Percentiles rank a stretch among this genome's conserved stretches.
Conservation (phyloP, 441 rosid genomes). For the Adansonia madagascariensis region DNA sequence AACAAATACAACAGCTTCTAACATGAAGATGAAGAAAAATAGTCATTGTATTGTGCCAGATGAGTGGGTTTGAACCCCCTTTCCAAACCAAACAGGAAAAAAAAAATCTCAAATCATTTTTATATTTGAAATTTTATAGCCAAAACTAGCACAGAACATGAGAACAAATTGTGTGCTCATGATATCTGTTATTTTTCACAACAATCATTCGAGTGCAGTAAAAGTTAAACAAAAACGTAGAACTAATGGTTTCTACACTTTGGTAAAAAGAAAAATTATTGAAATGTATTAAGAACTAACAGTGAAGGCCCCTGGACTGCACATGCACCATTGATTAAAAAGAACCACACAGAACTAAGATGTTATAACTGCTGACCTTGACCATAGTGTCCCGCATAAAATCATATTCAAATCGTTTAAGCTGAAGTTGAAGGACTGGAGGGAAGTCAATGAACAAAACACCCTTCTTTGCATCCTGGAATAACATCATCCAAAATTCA, state of each 20-base stretch:
- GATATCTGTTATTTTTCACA: background rate
- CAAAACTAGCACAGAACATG: background rate
- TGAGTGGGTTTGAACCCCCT: background rate
- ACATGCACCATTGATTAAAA: background rate
- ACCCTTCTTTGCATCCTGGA: slow-evolving; percentile 63
- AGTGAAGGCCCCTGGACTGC: background rate
- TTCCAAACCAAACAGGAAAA: background rate
- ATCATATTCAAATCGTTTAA: slow-evolving; percentile 61
- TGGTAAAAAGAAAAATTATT: background rate
- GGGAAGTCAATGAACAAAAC: slow-evolving; percentile 58
- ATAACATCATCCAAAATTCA: slow-evolving; percentile 15
- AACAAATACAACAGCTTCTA: background rate
- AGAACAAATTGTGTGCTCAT: slow-evolving; percentile 5
- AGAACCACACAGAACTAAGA: slow-evolving; percentile 17
- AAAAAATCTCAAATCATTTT: background rate
- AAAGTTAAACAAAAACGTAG: background rate
- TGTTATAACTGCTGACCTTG: slow-evolving; percentile 43
- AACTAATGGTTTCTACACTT: background rate
- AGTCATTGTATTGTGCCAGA: background rate
- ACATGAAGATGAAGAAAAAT: background rate
- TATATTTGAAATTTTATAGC: no score
- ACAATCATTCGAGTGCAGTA: background rate
- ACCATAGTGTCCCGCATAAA: slow-evolving; percentile 55
- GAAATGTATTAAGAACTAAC: background rate
- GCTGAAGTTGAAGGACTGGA: slow-evolving; percentile 61